Evolutionary conservation across 169 alveolate species (phyloP).

Genomic region (Cryptosporidium canis): DNA sequence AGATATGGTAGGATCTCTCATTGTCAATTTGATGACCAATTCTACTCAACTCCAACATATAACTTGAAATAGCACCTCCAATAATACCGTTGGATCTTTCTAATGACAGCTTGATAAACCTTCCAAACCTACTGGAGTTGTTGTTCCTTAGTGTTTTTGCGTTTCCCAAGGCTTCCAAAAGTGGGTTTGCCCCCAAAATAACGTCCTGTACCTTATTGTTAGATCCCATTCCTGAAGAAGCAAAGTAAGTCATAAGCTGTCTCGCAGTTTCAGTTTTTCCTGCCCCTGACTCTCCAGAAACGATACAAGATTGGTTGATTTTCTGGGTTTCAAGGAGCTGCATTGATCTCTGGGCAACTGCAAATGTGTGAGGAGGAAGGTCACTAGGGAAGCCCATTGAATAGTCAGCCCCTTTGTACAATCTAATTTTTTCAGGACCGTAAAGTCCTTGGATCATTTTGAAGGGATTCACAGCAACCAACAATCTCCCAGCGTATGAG

Average conservation of each 20-base stretch:
- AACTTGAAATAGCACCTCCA: slow-evolving; percentile 74
- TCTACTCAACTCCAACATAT: slow-evolving; percentile 68
- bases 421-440: slow-evolving; percentile 78
- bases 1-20: slow-evolving; percentile 79
- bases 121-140: slow-evolving; percentile 98
- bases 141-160: slow-evolving; percentile 97
- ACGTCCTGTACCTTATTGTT: slow-evolving; percentile 74
- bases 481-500: slow-evolving; percentile 85
- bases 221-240: slow-evolving; percentile 72
- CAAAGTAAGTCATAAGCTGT: slow-evolving; percentile 84
- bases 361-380: slow-evolving; percentile 87
- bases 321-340: slow-evolving; percentile 80
- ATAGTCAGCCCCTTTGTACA: slow-evolving; percentile 79
- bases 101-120: slow-evolving; percentile 92
- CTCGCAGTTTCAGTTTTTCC: slow-evolving; percentile 99
- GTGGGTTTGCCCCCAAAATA: slow-evolving; percentile 94
- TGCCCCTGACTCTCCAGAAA: slow-evolving; percentile 99
- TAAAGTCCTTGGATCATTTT: slow-evolving; percentile 80
- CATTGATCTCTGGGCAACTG: slow-evolving; percentile 87
- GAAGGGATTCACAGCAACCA: slow-evolving; percentile 85
- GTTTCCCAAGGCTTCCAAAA: slow-evolving; percentile 98
- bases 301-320: slow-evolving; percentile 92
- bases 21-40: slow-evolving; percentile 72
- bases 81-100: slow-evolving; percentile 86
- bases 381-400: slow-evolving; percentile 82